Conservation (phyloP, 257 asterid genomes). For the Solanum phureja region DNA sequence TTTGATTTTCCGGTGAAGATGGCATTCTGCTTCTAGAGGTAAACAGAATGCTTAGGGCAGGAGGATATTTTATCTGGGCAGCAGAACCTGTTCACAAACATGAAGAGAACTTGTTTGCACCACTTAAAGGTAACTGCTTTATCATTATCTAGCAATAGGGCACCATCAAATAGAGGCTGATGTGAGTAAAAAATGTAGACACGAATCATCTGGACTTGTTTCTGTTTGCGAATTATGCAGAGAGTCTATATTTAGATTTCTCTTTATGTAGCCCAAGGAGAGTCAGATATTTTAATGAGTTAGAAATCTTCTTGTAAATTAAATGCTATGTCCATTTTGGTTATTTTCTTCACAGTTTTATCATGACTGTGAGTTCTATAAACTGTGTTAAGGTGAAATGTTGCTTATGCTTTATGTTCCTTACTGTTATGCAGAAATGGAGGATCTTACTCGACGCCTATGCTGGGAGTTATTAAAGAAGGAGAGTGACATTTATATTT, state of each 20-base stretch:
- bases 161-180: background rate
- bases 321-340: background rate
- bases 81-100: slow-evolving; percentile 14
- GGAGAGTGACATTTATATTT: slow-evolving; percentile 36
- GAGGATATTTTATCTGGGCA: slow-evolving; percentile 50
- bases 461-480: slow-evolving; percentile 53
- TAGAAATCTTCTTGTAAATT: background rate
- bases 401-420: background rate
- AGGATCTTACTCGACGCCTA: slow-evolving; percentile 29
- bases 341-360: background rate
- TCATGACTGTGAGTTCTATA: background rate
- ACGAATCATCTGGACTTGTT: background rate
- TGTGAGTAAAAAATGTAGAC: background rate
- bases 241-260: background rate
- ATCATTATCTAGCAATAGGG: background rate
- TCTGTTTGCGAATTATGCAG: background rate
- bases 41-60: slow-evolving; percentile 60
- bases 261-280: background rate
- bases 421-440: slow-evolving; percentile 33
- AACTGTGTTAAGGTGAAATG: background rate
- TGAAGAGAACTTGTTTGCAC: slow-evolving; percentile 17
- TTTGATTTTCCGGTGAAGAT: slow-evolving; percentile 19
- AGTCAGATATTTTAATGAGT: background rate
- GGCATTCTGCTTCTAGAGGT: slow-evolving; percentile 63
- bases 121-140: slow-evolving; percentile 36